Evolutionary conservation across 257 asterid genomes (phyloP).

Genomic region (Leonotis leonurus): DNA sequence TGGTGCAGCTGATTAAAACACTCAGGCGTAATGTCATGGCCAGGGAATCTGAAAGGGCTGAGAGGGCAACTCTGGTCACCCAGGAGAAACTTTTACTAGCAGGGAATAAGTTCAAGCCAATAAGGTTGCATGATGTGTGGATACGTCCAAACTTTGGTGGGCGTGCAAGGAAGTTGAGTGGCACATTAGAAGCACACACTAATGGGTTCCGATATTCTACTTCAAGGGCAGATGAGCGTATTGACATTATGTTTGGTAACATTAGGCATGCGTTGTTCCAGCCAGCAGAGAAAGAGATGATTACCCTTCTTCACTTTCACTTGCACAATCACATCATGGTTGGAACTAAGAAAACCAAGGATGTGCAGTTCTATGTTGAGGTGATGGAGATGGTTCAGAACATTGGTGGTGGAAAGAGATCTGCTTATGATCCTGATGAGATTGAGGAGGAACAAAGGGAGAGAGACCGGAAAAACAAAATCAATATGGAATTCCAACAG

Average conservation of each 20-base stretch:
- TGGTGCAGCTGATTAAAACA: constrained; percentile 54
- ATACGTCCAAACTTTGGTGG: constrained; percentile 78
- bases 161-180: constrained; percentile 51
- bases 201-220: constrained; percentile 72
- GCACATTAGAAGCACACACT: constrained; percentile 60
- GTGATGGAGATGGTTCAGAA: constrained; percentile 81
- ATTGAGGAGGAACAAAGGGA: constrained; percentile 86
- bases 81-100: constrained; percentile 63
- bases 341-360: constrained; percentile 69
- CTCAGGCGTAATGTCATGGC: constrained; percentile 55
- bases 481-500: constrained; percentile 55
- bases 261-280: constrained; percentile 68
- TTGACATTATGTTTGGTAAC: constrained; percentile 59
- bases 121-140: constrained; percentile 57
- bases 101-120: constrained; percentile 57
- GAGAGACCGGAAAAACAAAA: constrained; percentile 66
- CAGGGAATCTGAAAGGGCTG: constrained; percentile 78
- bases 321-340: constrained; percentile 76
- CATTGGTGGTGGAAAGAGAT: constrained; percentile 61
- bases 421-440: constrained; percentile 76
- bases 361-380: constrained; percentile 64
- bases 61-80: constrained; percentile 66
- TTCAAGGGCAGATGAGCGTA: constrained; percentile 53
- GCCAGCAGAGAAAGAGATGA: constrained; percentile 85
- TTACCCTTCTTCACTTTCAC: constrained; percentile 68